Evolutionary conservation across 805 yeast genomes (phyloP).

Genomic region (Ogataea glucozyma): DNA sequence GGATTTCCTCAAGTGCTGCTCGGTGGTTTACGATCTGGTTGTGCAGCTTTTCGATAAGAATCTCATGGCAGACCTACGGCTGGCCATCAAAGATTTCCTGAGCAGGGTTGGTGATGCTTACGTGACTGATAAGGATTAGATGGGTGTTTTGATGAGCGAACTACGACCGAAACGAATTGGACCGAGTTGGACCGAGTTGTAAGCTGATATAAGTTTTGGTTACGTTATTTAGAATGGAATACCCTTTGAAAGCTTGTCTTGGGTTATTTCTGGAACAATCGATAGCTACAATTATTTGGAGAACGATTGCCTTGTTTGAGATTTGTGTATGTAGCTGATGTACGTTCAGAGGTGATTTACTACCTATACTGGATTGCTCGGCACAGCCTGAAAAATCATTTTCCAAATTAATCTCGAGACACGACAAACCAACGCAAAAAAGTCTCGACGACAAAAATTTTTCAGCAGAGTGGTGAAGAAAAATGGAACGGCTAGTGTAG

Average conservation of each 20-base stretch:
- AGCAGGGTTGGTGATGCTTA: conserved; percentile 48
- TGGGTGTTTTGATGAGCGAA: not conserved
- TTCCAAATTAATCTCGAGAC: conserved; percentile 11
- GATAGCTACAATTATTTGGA: too few species aligned
- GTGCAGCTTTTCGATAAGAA: conserved; percentile 61
- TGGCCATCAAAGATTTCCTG: conserved; percentile 60
- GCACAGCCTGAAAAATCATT: not conserved
- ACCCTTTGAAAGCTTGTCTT: too few species aligned
- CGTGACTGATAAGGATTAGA: conserved; percentile 20
- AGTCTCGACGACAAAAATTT: conserved; percentile 25
- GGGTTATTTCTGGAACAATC: too few species aligned
- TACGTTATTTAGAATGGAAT: too few species aligned
- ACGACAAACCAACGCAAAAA: conserved; percentile 11
- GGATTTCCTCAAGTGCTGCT: conserved; percentile 63
- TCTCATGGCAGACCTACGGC: conserved; percentile 60
- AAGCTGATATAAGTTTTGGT: too few species aligned
- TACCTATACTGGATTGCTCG: conserved; percentile 1
- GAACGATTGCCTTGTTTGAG: too few species aligned
- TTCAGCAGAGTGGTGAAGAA: conserved; percentile 12
- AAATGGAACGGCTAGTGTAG: conserved; percentile 2
- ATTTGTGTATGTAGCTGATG: too few species aligned
- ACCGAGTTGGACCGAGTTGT: not conserved
- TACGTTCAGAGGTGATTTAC: too few species aligned
- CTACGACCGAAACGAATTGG: too few species aligned
- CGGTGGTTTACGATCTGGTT: conserved; percentile 60